A percentile compares a stretch with the other conserved stretches of the same genome.
phyloP scores from a whole-genome alignment of 257 asterid genomes.

The Salvia hispanica region DNA sequence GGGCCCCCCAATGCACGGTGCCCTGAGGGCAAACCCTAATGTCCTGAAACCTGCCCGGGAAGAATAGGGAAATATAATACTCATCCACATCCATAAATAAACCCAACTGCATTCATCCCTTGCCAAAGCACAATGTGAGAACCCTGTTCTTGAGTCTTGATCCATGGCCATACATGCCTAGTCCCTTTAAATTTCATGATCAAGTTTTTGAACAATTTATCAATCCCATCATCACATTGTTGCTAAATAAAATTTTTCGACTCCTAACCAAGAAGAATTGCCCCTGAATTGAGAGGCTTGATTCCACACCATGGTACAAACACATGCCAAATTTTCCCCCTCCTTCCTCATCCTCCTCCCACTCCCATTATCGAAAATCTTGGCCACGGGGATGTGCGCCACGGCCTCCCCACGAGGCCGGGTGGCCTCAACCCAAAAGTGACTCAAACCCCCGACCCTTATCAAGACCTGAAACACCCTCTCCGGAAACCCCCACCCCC shows the following conservation, averaged over 20 bases:
- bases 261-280: slow-evolving; percentile 83
- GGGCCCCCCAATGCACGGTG: slow-evolving; percentile 56
- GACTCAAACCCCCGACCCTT: slow-evolving; percentile 62
- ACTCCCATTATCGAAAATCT: slow-evolving; percentile 38
- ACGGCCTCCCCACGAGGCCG: slow-evolving; percentile 37
- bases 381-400: slow-evolving; percentile 77
- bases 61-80: slow-evolving; percentile 78
- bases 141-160: slow-evolving; percentile 94
- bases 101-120: slow-evolving; percentile 77
- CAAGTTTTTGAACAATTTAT: slow-evolving; percentile 54
- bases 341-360: slow-evolving; percentile 6
- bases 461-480: slow-evolving; percentile 46
- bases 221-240: slow-evolving; percentile 77
- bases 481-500: slow-evolving; percentile 69
- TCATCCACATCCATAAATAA: slow-evolving; percentile 91
- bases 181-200: slow-evolving; percentile 53
- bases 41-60: slow-evolving; percentile 33
- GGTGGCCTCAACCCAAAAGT: slow-evolving; percentile 52
- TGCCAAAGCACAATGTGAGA: slow-evolving; percentile 86
- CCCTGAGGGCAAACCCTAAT: slow-evolving; percentile 49
- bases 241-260: slow-evolving; percentile 79
- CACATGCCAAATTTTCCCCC: slow-evolving; percentile 65
- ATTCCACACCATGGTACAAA: slow-evolving; percentile 95
- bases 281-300: slow-evolving; percentile 80
- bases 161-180: slow-evolving; percentile 92